A percentile compares a stretch with the other conserved stretches of the same genome.
Evolutionary conservation across 2,329 filamentous ascomycete species (phyloP).

Genomic region (Podosphaera fusca): DNA sequence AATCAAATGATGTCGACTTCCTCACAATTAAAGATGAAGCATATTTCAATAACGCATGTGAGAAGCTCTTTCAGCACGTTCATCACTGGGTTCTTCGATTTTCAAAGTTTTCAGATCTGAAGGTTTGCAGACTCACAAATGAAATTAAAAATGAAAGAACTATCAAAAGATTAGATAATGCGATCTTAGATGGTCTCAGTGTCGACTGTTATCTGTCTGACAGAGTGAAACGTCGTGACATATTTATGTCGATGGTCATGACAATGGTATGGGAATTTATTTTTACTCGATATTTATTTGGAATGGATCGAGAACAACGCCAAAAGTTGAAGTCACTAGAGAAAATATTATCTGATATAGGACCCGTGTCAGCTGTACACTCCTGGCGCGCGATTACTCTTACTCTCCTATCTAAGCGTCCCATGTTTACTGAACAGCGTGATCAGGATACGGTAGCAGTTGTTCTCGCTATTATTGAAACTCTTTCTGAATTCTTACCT

Average conservation of each 20-base stretch:
- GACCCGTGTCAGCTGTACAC: constrained; percentile 68
- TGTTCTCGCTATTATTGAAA: constrained; percentile 73
- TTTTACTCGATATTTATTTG: constrained; percentile 93
- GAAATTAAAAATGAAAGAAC: constrained; percentile 84
- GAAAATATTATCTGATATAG: constrained; percentile 74
- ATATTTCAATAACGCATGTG: constrained; percentile 84
- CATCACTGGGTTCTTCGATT: constrained; percentile 97
- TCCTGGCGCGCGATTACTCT: constrained; percentile 94
- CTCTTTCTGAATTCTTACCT: constrained; percentile 62
- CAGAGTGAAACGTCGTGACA: constrained; percentile 67
- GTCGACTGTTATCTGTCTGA: constrained; percentile 74
- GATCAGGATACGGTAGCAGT: constrained; percentile 85
- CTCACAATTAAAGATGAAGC: constrained; percentile 69
- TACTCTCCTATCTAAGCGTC: constrained; percentile 61
- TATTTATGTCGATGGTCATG: constrained; percentile 98
- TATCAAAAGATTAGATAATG: constrained; percentile 82
- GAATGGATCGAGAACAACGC: constrained; percentile 92
- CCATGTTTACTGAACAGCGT: constrained; percentile 60
- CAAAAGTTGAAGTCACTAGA: constrained; percentile 94
- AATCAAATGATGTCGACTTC: constrained; percentile 45
- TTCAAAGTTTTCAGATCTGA: constrained; percentile 90
- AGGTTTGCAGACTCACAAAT: constrained; percentile 57
- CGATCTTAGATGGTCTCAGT: constrained; percentile 80
- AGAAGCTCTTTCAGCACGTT: constrained; percentile 84
- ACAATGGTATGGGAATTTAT: constrained; percentile 98